These are phyloP conservation scores for Oleoguttula mirabilis DNA, from an alignment of 495 filamentous ascomycete species.

Conservation along the genomic window DNA sequence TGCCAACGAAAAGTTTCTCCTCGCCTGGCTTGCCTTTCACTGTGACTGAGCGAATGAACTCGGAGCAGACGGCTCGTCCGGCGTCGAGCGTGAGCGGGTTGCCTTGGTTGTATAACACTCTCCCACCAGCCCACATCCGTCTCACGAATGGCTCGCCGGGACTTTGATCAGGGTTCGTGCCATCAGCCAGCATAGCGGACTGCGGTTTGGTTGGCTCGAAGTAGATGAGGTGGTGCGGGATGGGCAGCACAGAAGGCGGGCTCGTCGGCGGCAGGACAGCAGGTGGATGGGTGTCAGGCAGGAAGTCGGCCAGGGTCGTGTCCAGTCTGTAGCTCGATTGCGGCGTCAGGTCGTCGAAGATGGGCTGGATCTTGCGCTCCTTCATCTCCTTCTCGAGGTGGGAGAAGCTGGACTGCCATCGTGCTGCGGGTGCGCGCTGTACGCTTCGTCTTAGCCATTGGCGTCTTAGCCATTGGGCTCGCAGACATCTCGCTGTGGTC, in stretches of 20 bases:
- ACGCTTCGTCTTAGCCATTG: neutral
- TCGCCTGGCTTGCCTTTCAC: conserved; percentile 42
- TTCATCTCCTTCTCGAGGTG: conserved; percentile 21
- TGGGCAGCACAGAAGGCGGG: conserved; percentile 19
- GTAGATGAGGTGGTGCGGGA: conserved; percentile 31
- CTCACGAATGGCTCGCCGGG: conserved; percentile 31
- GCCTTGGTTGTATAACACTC: conserved; percentile 19
- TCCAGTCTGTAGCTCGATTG: conserved; percentile 53
- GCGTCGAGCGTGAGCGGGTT: conserved; percentile 35
- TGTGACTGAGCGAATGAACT: conserved; percentile 50
- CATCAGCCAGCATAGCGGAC: conserved; percentile 27
- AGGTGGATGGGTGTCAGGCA: conserved; percentile 27
- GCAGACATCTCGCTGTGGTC: conserved; percentile 2
- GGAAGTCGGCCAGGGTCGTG: conserved; percentile 48
- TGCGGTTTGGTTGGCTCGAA: conserved; percentile 27
- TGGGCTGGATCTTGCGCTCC: conserved; percentile 41
- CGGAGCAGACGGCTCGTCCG: conserved; percentile 44
- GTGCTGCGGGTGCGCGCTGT: neutral
- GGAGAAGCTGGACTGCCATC: conserved; percentile 19
- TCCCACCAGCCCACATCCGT: conserved; percentile 36
- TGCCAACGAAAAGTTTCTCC: conserved; percentile 49
- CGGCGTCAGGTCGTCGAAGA: conserved; percentile 53
- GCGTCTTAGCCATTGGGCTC: conserved; percentile 6
- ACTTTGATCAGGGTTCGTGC: conserved; percentile 32
- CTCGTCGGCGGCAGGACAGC: conserved; percentile 26